Percentiles rank a stretch among this genome's conserved stretches.
These are phyloP conservation scores for Aspergillus awamori DNA, from an alignment of 2,329 filamentous ascomycete genomes.

Conservation along the genomic window DNA sequence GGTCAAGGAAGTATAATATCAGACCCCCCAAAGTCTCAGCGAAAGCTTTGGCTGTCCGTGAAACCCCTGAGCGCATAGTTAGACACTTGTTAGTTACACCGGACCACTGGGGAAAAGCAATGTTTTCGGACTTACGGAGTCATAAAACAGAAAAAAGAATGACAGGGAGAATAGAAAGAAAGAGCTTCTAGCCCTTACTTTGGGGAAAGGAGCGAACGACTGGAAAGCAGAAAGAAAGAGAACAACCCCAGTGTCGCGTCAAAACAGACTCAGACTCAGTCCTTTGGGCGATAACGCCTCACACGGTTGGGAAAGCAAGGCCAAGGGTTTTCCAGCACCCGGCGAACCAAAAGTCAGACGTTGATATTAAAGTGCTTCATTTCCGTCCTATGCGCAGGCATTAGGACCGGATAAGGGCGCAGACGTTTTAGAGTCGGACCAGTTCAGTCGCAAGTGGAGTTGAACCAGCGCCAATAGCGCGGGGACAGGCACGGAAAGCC, in stretches of 20 bases:
- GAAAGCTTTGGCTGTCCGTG: slow-evolving; percentile 12
- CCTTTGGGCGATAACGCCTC: slow-evolving; percentile 17
- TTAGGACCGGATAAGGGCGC: slow-evolving; percentile 12
- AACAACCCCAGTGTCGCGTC: slow-evolving; percentile 12
- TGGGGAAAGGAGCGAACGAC: slow-evolving; percentile 21
- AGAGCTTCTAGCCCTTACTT: slow-evolving; percentile 37
- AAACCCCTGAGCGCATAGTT: slow-evolving; percentile 19
- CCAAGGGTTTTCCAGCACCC: slow-evolving; percentile 26
- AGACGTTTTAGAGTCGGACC: slow-evolving; percentile 19
- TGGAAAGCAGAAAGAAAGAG: slow-evolving; percentile 21
- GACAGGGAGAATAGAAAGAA: slow-evolving; percentile 4
- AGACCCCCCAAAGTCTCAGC: slow-evolving; percentile 29
- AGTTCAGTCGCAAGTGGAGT: slow-evolving; percentile 19
- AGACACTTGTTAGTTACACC: slow-evolving; percentile 15
- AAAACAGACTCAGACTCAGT: slow-evolving; percentile 15
- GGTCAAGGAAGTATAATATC: slow-evolving; percentile 28
- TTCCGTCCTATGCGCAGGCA: slow-evolving; percentile 18
- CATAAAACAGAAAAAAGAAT: slow-evolving; percentile 11
- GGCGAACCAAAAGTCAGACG: slow-evolving; percentile 23
- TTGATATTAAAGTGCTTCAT: slow-evolving; percentile 24
- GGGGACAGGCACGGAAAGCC: slow-evolving; percentile 23
- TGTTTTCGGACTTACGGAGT: slow-evolving; percentile 25
- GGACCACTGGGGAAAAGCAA: not conserved
- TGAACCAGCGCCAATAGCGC: slow-evolving; percentile 19
- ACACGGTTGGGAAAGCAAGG: slow-evolving; percentile 24